Base-by-base conservation (phyloP, 2,329 filamentous ascomycete genomes). In the Nothopassalora personata region DNA sequence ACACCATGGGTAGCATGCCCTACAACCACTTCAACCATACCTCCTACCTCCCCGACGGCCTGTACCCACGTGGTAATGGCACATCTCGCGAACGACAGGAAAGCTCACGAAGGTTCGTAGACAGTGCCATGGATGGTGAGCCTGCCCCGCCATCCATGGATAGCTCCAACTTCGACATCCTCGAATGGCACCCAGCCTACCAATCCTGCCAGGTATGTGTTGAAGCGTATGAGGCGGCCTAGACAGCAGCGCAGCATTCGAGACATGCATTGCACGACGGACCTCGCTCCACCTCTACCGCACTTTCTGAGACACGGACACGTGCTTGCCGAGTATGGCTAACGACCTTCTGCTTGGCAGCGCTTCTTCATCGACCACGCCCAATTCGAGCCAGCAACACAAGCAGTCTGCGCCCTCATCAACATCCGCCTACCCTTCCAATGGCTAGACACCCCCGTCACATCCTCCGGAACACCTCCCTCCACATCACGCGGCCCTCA, bases 391-490 rank as follows among this genome's bases (percentile, higher is more conserved):
- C 83, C 81, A 18, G 84, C 87, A 9, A 90, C 96, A 13, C 92
- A 97, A 76, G 90, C 91, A 8, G 83, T 97, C 51, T 91, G 91
- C 19, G 88, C 91, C 6, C 91, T 94, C 73, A 80, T 97, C 76
- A 97, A 97, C 75, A 97, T 97, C 71, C 85, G 85, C 62, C 82
- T 97, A 0, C 94, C 94, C 1, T 95, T 87, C 72, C 93, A 97
- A 74, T 88, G 85, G 74, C 74, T 78, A 27, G 66, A 75, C 1
- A 77, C 77, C 54, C 82, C 84, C 23, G 74, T 82, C 62, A 62
- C 68, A 39, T 64, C 77, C 70, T 70, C 77, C 55, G 49, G 28
- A 31, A 34, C 49, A 31, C 58, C 66, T 30, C 58, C 67, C n/a
- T 48, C 53, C 18, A 39, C 31, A 47, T 55, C 53, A 27, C 56